Conservation (phyloP, 371 early-diverging fungal species). For the Mucor saturninus region DNA sequence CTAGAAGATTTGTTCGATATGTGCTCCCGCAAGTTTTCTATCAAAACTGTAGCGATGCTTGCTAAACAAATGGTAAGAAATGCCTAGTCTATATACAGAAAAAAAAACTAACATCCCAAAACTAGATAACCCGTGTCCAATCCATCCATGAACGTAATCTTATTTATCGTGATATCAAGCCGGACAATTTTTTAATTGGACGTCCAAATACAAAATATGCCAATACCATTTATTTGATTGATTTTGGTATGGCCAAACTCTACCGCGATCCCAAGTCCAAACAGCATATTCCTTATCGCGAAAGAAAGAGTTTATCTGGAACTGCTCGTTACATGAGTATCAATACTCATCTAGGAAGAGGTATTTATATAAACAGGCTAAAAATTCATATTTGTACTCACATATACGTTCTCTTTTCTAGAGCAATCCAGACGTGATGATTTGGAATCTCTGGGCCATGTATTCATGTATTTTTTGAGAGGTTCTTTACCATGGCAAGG, state of each 20-base stretch:
- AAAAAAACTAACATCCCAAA: not conserved
- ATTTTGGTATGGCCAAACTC: slow-evolving; percentile 98
- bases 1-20: slow-evolving; percentile 96
- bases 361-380: slow-evolving; percentile 29
- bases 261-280: slow-evolving; percentile 93
- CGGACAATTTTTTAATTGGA: slow-evolving; percentile 98
- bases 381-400: not conserved
- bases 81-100: slow-evolving; percentile 43
- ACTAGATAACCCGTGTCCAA: slow-evolving; percentile 86
- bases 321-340: slow-evolving; percentile 99
- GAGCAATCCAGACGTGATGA: slow-evolving; percentile 98
- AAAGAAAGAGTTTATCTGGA: slow-evolving; percentile 92
- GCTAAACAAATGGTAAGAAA: slow-evolving; percentile 89
- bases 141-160: slow-evolving; percentile 92
- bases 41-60: slow-evolving; percentile 94
- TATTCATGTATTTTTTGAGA: slow-evolving; percentile 97
- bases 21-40: slow-evolving; percentile 86
- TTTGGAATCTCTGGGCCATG: slow-evolving; percentile 97
- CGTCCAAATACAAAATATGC: slow-evolving; percentile 71
- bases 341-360: slow-evolving; percentile 94
- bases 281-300: slow-evolving; percentile 92
- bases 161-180: slow-evolving; percentile 99
- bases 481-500: slow-evolving; percentile 99
- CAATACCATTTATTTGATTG: slow-evolving; percentile 82
- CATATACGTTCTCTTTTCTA: slow-evolving; percentile 16